These are phyloP conservation scores for Sporisorium exsertum DNA, from an alignment of 1,284 basidiomycete genomes.

Conservation along the genomic window DNA sequence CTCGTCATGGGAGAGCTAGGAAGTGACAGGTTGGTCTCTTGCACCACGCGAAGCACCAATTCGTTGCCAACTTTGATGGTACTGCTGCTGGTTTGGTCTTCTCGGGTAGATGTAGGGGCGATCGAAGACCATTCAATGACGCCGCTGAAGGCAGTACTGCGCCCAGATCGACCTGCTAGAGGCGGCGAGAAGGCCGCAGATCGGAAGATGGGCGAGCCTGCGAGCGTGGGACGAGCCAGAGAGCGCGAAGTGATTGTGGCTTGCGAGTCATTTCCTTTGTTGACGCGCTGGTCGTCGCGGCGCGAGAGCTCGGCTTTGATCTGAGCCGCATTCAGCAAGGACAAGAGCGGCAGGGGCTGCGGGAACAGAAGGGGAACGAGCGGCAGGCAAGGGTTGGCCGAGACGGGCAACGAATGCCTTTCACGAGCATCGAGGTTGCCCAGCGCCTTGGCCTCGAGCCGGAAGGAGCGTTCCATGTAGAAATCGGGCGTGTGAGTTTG, in stretches of 20 bases:
- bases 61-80: slow-evolving; percentile 54
- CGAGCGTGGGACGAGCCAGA: slow-evolving; percentile 30
- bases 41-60: slow-evolving; percentile 44
- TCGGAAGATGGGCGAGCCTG: slow-evolving; percentile 47
- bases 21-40: slow-evolving; percentile 46
- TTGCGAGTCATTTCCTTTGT: slow-evolving; percentile 26
- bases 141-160: slow-evolving; percentile 37
- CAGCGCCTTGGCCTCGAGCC: slow-evolving; percentile 53
- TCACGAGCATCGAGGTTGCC: slow-evolving; percentile 52
- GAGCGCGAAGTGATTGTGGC: slow-evolving; percentile 46
- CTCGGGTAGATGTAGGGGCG: slow-evolving; percentile 11
- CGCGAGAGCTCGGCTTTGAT: slow-evolving; percentile 29
- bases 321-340: slow-evolving; percentile 43
- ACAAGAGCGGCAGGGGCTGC: slow-evolving; percentile 57
- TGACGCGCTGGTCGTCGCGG: slow-evolving; percentile 18
- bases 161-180: slow-evolving; percentile 11
- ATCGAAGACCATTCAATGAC: slow-evolving; percentile 54
- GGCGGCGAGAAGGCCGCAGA: slow-evolving; percentile 43
- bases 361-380: slow-evolving; percentile 56
- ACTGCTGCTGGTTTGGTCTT: slow-evolving; percentile 21
- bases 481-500: slow-evolving; percentile 9
- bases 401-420: slow-evolving; percentile 19
- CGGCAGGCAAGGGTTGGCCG: slow-evolving; percentile 31
- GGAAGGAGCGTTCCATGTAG: slow-evolving; percentile 50
- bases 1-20: slow-evolving; percentile 54